Conservation (phyloP, 2,329 filamentous ascomycete species). For the Coniosporium tulheliwenetii region DNA sequence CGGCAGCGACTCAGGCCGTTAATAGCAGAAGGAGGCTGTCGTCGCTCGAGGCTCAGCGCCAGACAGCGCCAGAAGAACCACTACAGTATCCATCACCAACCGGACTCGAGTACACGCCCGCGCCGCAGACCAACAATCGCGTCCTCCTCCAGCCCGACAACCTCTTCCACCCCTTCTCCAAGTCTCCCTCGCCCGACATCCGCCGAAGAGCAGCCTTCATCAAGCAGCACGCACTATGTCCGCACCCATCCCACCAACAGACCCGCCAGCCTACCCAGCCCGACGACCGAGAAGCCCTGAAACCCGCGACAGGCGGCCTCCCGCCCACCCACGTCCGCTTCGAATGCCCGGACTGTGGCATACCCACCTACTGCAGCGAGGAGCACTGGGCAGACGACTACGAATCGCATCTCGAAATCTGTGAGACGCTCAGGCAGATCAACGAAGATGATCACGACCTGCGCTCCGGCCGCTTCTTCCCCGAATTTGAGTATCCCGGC, state of each 20-base stretch:
- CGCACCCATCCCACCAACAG: conserved; percentile 72
- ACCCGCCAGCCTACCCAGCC: conserved; percentile 53
- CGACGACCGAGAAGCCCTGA: conserved; percentile 46
- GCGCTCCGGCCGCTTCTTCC: conserved; percentile 76
- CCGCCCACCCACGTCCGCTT: conserved; percentile 75
- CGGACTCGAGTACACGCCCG: background rate
- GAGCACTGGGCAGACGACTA: conserved; percentile 95
- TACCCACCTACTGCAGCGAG: conserved; percentile 86
- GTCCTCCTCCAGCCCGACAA: conserved; percentile 53
- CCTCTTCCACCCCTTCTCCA: conserved; percentile 83
- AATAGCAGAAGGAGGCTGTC: background rate
- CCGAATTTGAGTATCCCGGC: conserved; percentile 83
- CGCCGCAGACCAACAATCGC: conserved; percentile 10
- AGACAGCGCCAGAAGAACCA: conserved; percentile 1
- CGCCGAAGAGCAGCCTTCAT: conserved; percentile 80
- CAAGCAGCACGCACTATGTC: conserved; percentile 82
- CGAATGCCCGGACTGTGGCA: conserved; percentile 90
- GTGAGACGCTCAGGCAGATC: conserved; percentile 78
- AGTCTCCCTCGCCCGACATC: conserved; percentile 79
- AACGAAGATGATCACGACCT: conserved; percentile 98
- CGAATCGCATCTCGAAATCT: conserved; percentile 80
- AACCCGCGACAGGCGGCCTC: conserved; percentile 36
- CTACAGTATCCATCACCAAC: conserved; percentile 3
- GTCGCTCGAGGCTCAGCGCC: background rate
- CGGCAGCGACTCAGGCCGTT: background rate